Evolutionary conservation across 148 eudicot species (phyloP), one percentile per base, ranked within the genome.

Genomic region (Vaccinium macrocarpon): DNA sequence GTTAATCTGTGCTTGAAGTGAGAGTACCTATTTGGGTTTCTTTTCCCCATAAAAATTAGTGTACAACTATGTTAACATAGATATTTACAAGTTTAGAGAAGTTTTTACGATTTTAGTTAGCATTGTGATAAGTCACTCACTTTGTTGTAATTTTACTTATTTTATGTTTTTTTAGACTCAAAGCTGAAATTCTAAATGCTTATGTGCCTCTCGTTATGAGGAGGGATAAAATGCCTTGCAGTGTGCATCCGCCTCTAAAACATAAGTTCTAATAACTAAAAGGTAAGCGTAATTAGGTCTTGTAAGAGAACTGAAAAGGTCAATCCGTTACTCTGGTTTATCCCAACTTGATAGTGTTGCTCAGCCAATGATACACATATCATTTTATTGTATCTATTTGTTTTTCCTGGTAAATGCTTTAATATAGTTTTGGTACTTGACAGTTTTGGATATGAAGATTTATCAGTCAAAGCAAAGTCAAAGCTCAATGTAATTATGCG

Each of bases 401-500:
- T 32, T 32, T 32, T 32, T 32, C 35, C 35, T 32, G 35, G 35
- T 32, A n/a, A n/a, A n/a, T n/a, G 2, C 72, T 66, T 66, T 4
- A 66, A 25, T n/a, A 68, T 27, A 12, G 18, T 68, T 68, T 68
- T 68, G 38, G 18, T 68, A 38, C 13, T 68, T 68, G 38, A 68
- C 73, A 68, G 73, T 68, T 16, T 16, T 13, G 84, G 84, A 32
- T 82, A 1, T 7, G 79, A 78, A 85, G 84, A 79, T 78, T 48
- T 88, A 84, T 46, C 81, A 53, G 81, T 62, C 84, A 84, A 38
- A 79, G 89, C 89, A 32, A 88, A 81, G 23, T 57, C 79, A 10
- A 83, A 80, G 64, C 88, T 93, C 51, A 79, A 35, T 19, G 61
- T 48, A 48, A 81, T 72, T 56, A 82, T 89, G n/a, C 80, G 88